Evolutionary conservation across 148 eudicot species (phyloP).

Genomic region (Vaccinium macrocarpon): DNA sequence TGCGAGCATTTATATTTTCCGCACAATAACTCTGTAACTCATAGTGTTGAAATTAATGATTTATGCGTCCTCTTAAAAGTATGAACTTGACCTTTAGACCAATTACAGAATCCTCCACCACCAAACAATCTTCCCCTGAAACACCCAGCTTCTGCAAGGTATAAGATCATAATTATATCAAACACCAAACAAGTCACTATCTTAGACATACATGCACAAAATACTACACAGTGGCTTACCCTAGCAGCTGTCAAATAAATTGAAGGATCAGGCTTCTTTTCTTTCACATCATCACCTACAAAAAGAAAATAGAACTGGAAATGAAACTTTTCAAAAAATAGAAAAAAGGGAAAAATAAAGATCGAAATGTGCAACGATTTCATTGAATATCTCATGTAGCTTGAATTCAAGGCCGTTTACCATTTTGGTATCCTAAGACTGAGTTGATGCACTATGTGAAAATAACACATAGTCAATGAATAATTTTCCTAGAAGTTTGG

Average conservation of each 20-base stretch:
- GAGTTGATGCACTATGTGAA: background rate
- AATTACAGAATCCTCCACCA: slow-evolving; percentile 92
- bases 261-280: slow-evolving; percentile 95
- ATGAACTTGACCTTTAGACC: slow-evolving; percentile 74
- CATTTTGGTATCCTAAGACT: background rate
- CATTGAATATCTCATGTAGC: background rate
- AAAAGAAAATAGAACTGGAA: background rate
- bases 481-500: background rate
- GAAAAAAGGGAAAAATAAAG: background rate
- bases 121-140: slow-evolving; percentile 66
- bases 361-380: background rate
- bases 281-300: slow-evolving; percentile 95
- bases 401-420: background rate
- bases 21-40: no score
- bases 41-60: background rate
- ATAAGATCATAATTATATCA: slow-evolving; percentile 4
- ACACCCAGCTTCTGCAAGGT: slow-evolving; percentile 70
- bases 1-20: background rate
- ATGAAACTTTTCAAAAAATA: background rate
- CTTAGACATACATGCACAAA: background rate
- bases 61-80: background rate
- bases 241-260: slow-evolving; percentile 76
- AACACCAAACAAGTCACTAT: background rate
- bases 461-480: background rate
- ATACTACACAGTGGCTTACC: slow-evolving; percentile 35